Percentiles rank a stretch among this genome's conserved stretches.
These are phyloP conservation scores for Cadophora luteo-olivacea DNA, from an alignment of 2,329 filamentous ascomycete species.

Conservation along the genomic window DNA sequence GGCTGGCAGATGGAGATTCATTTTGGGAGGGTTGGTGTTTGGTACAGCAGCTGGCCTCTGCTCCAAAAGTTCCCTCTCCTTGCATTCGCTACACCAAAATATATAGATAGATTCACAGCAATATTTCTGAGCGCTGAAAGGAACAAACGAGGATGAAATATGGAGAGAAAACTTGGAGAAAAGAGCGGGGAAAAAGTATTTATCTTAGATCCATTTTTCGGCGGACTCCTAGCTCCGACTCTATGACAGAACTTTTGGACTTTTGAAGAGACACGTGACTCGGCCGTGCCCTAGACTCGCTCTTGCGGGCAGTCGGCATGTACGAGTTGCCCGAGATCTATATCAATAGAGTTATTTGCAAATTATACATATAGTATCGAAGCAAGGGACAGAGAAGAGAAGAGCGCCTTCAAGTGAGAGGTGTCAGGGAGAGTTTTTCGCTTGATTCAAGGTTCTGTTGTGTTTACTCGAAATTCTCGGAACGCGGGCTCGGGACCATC, in stretches of 20 bases:
- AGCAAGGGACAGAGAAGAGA: neutral
- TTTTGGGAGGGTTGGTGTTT: slow-evolving; percentile 38
- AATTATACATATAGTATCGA: neutral
- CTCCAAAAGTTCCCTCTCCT: slow-evolving; percentile 39
- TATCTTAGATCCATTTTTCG: neutral
- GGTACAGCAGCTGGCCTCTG: slow-evolving; percentile 52
- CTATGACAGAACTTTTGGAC: neutral
- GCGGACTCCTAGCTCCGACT: slow-evolving; percentile 17
- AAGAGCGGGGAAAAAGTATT: slow-evolving; percentile 7
- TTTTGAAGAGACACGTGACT: slow-evolving; percentile 3
- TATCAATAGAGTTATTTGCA: no score
- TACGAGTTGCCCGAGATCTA: neutral
- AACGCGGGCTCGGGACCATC: slow-evolving; percentile 4
- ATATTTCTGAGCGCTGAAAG: slow-evolving; percentile 11
- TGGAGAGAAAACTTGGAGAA: neutral
- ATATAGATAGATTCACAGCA: slow-evolving; percentile 19
- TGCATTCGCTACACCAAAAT: slow-evolving; percentile 45
- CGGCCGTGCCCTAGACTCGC: neutral
- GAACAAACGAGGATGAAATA: neutral
- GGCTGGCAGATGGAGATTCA: slow-evolving; percentile 14
- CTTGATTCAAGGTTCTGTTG: neutral
- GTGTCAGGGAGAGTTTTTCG: neutral
- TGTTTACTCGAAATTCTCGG: neutral
- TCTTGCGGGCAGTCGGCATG: neutral
- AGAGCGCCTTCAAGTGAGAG: neutral